Percentiles rank a stretch among this genome's conserved stretches.
These are phyloP conservation scores for Fomes fomentarius DNA, from an alignment of 1,284 basidiomycete species.

Conservation along the genomic window DNA sequence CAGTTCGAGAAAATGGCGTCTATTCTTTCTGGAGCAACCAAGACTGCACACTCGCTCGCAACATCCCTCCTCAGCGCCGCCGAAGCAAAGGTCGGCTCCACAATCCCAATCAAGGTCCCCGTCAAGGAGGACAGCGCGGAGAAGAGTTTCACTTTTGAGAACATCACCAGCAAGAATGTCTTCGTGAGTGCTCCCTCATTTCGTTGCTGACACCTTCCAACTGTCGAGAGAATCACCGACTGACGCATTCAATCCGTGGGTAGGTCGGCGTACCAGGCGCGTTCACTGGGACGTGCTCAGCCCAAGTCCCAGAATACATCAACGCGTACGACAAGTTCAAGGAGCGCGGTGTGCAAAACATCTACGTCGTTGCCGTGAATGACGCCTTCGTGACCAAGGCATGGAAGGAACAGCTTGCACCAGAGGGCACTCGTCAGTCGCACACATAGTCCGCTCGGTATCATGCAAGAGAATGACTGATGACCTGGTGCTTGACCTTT, in stretches of 20 bases:
- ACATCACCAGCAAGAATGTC: conserved; percentile 67
- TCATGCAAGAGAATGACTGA: not conserved
- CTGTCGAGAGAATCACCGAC: no score
- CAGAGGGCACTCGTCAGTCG: conserved; percentile 52
- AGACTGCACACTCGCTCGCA: conserved; percentile 57
- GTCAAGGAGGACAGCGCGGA: conserved; percentile 63
- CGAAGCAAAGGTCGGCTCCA: conserved; percentile 50
- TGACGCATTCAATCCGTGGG: no score
- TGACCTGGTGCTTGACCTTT: conserved; percentile 9
- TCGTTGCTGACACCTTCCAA: not conserved
- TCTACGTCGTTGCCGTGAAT: conserved; percentile 74
- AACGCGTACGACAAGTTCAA: conserved; percentile 63
- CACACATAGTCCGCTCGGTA: not conserved
- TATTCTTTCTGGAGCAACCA: conserved; percentile 46
- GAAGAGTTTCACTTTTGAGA: conserved; percentile 49
- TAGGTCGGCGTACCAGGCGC: conserved; percentile 65
- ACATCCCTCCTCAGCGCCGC: conserved; percentile 49
- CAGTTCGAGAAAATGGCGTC: conserved; percentile 45
- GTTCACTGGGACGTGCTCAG: conserved; percentile 57
- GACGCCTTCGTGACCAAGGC: conserved; percentile 75
- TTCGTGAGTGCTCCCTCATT: conserved; percentile 46
- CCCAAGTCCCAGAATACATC: conserved; percentile 70
- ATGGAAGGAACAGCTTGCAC: conserved; percentile 71
- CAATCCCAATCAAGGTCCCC: conserved; percentile 41
- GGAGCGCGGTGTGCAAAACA: conserved; percentile 67